Evolutionary conservation across 2,329 filamentous ascomycete species (phyloP), one percentile per base, ranked within the genome.

Genomic region (Fusarium sp.): DNA sequence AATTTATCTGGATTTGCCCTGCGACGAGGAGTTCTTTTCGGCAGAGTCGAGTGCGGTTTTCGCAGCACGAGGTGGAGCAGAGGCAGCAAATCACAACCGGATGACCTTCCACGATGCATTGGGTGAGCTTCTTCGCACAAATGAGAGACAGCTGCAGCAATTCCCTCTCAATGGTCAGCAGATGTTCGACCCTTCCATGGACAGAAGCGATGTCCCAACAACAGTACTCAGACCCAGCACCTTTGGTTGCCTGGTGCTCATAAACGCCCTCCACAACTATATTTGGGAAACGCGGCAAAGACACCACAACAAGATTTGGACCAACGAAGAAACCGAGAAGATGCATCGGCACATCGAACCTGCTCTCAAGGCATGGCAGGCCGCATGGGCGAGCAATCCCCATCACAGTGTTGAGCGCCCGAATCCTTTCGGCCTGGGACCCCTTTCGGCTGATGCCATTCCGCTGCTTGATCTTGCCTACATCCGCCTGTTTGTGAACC

Each of bases 331-430:
- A 80, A 97, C 94, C 0, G 95, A 98, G 72, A 94, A 94, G 70
- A 97, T 98, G 94, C 95, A 98, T 78, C 89, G 92, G 2, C 94
- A 97, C 76, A 97, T 98, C 62, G 95, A 98, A 79, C 95, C 95
- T 11, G 95, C 95, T 3, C 84, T 99, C 66, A 92, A 94, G 78
- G 95, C 95, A 8, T 99, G 96, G 96, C 94, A 97, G 81, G 88
- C 92, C 48, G 95, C 94, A 1, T 98, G 95, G 95, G 90, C 91
- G 43, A 93, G 90, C 75, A 97, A 96, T 76, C 92, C 94, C 11
- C 89, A 92, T 44, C 94, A 97, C 78, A 94, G 91, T 73, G 82
- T 96, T 6, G 93, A 97, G 78, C 87, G 94, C 54, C 94, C 94
- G 0, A 97, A 96, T 77, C 93, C 94, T 0, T 95, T 90, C 75